These are phyloP conservation scores for Backusella tarrabulga DNA, from an alignment of 192 early-diverging fungal genomes.

Conservation along the genomic window DNA sequence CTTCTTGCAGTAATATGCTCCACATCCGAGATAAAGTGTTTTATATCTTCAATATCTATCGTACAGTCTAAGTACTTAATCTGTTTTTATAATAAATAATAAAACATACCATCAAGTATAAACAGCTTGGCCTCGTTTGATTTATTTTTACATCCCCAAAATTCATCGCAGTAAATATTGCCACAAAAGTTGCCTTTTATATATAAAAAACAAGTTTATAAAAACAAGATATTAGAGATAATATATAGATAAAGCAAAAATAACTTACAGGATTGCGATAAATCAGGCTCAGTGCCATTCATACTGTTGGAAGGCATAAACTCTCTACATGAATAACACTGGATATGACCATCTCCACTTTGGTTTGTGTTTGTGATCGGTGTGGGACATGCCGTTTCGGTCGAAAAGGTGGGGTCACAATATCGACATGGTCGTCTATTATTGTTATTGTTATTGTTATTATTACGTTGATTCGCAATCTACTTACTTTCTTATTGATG, in stretches of 20 bases:
- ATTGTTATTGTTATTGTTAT: neutral
- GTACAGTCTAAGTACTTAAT: neutral
- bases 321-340: neutral
- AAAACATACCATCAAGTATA: neutral
- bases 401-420: neutral
- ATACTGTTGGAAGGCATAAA: neutral
- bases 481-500: neutral
- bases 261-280: conserved; percentile 3
- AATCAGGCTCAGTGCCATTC: neutral
- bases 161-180: neutral
- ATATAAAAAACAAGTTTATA: neutral
- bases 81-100: neutral
- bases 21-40: neutral
- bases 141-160: conserved; percentile 7
- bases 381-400: neutral
- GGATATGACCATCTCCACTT: neutral
- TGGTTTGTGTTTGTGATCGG: neutral
- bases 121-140: neutral
- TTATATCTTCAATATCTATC: neutral
- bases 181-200: conserved; percentile 11
- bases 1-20: conserved; percentile 3
- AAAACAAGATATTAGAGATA: neutral
- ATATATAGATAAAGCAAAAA: too few relatives aligned
- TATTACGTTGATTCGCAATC: neutral
- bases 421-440: neutral